These are phyloP conservation scores for Cardamine resedifolia DNA, from an alignment of 345 rosid genomes.

Conservation along the genomic window DNA sequence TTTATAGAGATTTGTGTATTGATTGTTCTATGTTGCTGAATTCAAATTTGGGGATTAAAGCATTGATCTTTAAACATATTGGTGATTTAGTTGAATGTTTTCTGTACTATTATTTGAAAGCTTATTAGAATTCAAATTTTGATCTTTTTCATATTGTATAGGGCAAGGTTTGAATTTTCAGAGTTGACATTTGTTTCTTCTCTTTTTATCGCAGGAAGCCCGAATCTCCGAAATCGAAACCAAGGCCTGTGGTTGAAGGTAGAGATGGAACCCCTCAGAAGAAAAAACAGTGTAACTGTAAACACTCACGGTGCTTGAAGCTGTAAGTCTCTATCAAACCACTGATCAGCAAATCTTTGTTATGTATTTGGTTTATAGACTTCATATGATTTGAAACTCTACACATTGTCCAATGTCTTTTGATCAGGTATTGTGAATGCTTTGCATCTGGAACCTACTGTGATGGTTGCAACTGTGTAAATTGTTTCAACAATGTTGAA, in stretches of 20 bases:
- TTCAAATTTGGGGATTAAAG: conserved; percentile 14
- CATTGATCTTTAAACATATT: neutral
- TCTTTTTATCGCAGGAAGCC: conserved; percentile 50
- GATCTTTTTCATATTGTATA: neutral
- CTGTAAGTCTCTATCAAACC: conserved; percentile 56
- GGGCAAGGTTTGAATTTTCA: neutral
- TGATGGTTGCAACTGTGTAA: conserved; percentile 95
- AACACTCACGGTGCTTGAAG: conserved; percentile 97
- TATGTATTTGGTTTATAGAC: neutral
- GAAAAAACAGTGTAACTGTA: conserved; percentile 95
- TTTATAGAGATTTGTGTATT: neutral
- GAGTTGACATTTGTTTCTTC: conserved; percentile 16
- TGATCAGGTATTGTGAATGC: conserved; percentile 91
- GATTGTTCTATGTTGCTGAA: neutral
- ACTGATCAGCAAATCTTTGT: neutral
- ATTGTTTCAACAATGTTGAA: conserved; percentile 90
- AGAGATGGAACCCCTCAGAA: conserved; percentile 93
- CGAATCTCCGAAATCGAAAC: conserved; percentile 78
- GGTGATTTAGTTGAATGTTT: neutral
- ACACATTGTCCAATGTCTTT: conserved; percentile 10
- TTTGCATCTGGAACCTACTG: conserved; percentile 95
- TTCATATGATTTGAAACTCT: neutral
- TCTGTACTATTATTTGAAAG: neutral
- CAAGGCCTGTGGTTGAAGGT: conserved; percentile 60
- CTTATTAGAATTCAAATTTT: neutral